phyloP scores from a whole-genome alignment of 179 eudicot genomes.

The Carnegiea gigantea region DNA sequence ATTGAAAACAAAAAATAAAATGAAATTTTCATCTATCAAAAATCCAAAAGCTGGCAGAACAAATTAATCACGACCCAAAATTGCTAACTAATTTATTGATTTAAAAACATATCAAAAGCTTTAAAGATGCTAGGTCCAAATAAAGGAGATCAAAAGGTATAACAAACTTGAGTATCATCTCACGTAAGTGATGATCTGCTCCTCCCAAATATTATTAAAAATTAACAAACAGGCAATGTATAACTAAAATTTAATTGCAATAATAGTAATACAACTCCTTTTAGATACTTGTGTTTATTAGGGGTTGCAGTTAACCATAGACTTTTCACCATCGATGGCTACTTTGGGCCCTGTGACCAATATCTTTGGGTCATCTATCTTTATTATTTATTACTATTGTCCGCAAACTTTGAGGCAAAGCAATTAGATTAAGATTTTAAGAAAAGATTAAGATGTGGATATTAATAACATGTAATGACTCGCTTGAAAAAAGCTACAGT shows the following conservation, averaged over 20 bases:
- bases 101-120: neutral
- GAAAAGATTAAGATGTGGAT: neutral
- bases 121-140: neutral
- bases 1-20: neutral
- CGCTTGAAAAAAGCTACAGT: neutral
- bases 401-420: neutral
- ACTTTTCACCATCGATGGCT: neutral
- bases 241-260: neutral
- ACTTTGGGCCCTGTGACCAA: neutral
- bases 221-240: neutral
- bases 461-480: neutral
- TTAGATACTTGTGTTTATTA: neutral
- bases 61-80: neutral
- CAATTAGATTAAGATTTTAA: too few species aligned
- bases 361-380: neutral
- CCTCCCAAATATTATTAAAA: neutral
- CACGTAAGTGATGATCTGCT: neutral
- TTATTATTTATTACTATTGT: neutral
- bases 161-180: neutral
- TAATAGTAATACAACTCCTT: neutral
- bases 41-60: neutral
- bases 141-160: neutral
- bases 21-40: neutral
- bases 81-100: neutral
- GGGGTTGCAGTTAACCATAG: slow-evolving; percentile 2